These are phyloP conservation scores for Penicillium maclennaniae DNA, from an alignment of 495 filamentous ascomycete species.

Conservation along the genomic window DNA sequence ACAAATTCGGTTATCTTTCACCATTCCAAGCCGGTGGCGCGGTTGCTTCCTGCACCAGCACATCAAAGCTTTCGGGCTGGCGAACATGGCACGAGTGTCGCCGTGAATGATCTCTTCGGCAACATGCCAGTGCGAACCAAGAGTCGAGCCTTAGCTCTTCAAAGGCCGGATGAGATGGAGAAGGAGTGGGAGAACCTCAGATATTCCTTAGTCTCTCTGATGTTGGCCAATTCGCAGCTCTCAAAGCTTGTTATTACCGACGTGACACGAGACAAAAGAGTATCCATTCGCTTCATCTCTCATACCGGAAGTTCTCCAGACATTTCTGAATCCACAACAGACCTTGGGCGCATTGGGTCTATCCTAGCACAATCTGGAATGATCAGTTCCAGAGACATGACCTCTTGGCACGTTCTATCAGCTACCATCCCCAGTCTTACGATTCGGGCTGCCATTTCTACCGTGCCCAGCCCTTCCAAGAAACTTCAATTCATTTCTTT, in stretches of 20 bases:
- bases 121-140: slow-evolving; percentile 97
- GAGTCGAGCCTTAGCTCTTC: slow-evolving; percentile 53
- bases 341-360: slow-evolving; percentile 40
- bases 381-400: slow-evolving; percentile 45
- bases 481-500: slow-evolving; percentile 76
- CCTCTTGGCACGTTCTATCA: slow-evolving; percentile 63
- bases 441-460: slow-evolving; percentile 66
- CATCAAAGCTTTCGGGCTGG: slow-evolving; percentile 55
- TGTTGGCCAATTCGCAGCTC: slow-evolving; percentile 53
- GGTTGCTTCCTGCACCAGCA: slow-evolving; percentile 60
- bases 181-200: slow-evolving; percentile 68
- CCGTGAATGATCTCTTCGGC: slow-evolving; percentile 84
- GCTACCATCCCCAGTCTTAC: slow-evolving; percentile 57
- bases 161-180: slow-evolving; percentile 54
- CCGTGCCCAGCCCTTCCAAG: slow-evolving; percentile 64
- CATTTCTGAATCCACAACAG: slow-evolving; percentile 8
- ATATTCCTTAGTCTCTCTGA: slow-evolving; percentile 53
- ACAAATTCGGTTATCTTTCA: slow-evolving; percentile 71
- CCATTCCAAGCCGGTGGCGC: slow-evolving; percentile 63
- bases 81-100: slow-evolving; percentile 72
- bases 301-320: not conserved
- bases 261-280: slow-evolving; percentile 25
- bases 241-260: slow-evolving; percentile 35
- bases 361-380: slow-evolving; percentile 64
- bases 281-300: slow-evolving; percentile 26